A percentile compares a stretch with the other conserved stretches of the same genome.
Conservation (phyloP, 306 rosid genomes). For the Calophaca sinica region DNA sequence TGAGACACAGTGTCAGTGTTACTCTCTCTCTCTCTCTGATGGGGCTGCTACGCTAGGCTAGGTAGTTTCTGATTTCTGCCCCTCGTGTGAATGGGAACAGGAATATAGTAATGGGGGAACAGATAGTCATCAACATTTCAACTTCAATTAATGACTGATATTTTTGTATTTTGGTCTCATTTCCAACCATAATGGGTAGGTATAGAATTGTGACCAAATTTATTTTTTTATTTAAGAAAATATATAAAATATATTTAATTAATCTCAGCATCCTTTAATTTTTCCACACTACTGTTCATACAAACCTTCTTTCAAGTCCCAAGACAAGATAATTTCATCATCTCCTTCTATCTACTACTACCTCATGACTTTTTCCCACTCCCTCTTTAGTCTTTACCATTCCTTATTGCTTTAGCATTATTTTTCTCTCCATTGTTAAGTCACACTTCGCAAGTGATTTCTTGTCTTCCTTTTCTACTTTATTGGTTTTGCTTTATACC, state of each 20-base stretch:
- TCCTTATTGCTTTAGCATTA: constrained; percentile 10
- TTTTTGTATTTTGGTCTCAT: constrained; percentile 50
- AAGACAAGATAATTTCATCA: constrained; percentile 55
- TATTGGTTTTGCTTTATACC: constrained; percentile 54
- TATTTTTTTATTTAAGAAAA: background rate
- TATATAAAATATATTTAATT: background rate
- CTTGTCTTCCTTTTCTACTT: constrained; percentile 62
- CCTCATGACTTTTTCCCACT: constrained; percentile 46
- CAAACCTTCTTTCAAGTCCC: constrained; percentile 70
- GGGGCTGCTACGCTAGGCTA: background rate
- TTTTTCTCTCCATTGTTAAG: constrained; percentile 62
- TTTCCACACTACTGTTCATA: constrained; percentile 18
- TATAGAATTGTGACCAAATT: constrained; percentile 25
- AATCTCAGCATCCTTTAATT: constrained; percentile 1
- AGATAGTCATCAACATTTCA: constrained; percentile 56
- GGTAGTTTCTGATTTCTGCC: constrained; percentile 41
- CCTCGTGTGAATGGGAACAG: constrained; percentile 44
- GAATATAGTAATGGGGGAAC: constrained; percentile 24
- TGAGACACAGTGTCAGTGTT: background rate
- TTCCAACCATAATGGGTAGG: constrained; percentile 41
- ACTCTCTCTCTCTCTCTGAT: background rate
- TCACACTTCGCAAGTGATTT: constrained; percentile 74
- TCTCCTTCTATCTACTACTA: constrained; percentile 23
- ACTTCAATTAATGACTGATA: constrained; percentile 42
- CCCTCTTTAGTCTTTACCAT: constrained; percentile 40